A percentile compares a stretch with the other conserved stretches of the same genome.
Evolutionary conservation across 2,329 filamentous ascomycete species (phyloP).

Genomic region (Arachnomyces sp.): DNA sequence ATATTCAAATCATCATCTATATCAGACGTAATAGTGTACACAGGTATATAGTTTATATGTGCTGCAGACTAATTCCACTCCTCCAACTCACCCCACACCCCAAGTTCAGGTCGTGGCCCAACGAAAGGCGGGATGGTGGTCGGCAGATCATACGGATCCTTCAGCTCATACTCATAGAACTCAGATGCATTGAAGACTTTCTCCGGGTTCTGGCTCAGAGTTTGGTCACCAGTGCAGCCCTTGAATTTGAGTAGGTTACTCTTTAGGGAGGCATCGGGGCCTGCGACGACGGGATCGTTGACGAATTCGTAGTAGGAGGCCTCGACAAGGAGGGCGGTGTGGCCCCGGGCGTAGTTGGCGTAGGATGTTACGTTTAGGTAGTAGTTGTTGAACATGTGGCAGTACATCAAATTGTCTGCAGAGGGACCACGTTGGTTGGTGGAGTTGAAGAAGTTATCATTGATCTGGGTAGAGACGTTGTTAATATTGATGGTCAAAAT

Average conservation of each 20-base stretch:
- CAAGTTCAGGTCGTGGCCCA: conserved; percentile 10
- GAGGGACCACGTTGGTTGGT: conserved; percentile 16
- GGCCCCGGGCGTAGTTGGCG: conserved; percentile 17
- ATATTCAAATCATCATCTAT: too few relatives aligned
- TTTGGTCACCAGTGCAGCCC: conserved; percentile 12
- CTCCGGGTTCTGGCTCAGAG: conserved; percentile 10
- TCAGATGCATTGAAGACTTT: conserved; percentile 13
- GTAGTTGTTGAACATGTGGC: conserved; percentile 5
- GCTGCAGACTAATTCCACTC: not conserved
- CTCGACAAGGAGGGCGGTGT: conserved; percentile 15
- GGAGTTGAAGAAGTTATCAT: conserved; percentile 19
- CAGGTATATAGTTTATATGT: too few relatives aligned
- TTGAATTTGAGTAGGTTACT: conserved; percentile 14
- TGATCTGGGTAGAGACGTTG: conserved; percentile 8
- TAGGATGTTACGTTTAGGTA: conserved; percentile 17
- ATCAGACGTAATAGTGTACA: too few relatives aligned
- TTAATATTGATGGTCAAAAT: not conserved
- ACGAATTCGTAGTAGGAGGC: conserved; percentile 17
- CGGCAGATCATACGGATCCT: conserved; percentile 13
- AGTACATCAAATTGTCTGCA: conserved; percentile 12
- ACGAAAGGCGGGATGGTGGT: conserved; percentile 11
- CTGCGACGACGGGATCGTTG: conserved; percentile 15
- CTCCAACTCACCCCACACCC: conserved; percentile 1
- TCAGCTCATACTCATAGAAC: conserved; percentile 16
- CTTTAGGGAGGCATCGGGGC: conserved; percentile 12